Conservation (phyloP, 2,329 filamentous ascomycete genomes). For the Aaosphaeria pasadenensis region DNA sequence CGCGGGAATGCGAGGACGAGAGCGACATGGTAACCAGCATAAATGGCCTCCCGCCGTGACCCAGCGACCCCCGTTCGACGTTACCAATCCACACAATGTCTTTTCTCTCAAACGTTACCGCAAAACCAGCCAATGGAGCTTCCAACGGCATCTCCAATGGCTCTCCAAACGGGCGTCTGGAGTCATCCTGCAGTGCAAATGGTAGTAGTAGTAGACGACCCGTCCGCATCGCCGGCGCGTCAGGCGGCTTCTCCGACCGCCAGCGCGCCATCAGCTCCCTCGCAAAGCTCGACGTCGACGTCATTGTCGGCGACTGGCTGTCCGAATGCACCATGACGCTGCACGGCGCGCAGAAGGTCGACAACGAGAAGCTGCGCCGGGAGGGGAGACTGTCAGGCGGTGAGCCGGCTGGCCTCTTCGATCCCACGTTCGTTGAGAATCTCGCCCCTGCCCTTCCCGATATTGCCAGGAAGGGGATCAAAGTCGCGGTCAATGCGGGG, state of each 20-base stretch:
- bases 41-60: constrained; percentile 1
- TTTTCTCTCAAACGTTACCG: constrained; percentile 1
- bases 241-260: constrained; percentile 41
- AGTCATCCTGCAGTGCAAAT: background rate
- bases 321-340: constrained; percentile 18
- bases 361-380: constrained; percentile 31
- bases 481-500: constrained; percentile 23
- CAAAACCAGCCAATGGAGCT: constrained; percentile 1
- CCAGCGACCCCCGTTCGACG: background rate
- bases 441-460: constrained; percentile 34
- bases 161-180: background rate
- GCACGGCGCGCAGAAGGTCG: constrained; percentile 10
- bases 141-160: constrained; percentile 1
- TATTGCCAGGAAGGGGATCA: constrained; percentile 19
- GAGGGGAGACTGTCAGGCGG: constrained; percentile 13
- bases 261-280: constrained; percentile 39
- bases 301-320: constrained; percentile 19
- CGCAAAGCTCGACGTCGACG: constrained; percentile 24
- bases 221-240: constrained; percentile 40
- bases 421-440: constrained; percentile 40
- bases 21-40: background rate
- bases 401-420: constrained; percentile 7
- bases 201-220: constrained; percentile 2
- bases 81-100: constrained; percentile 1
- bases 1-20: no score